Evolutionary conservation across 192 early-diverging fungal species (phyloP).

Genomic region (Blastocladiella britannica): DNA sequence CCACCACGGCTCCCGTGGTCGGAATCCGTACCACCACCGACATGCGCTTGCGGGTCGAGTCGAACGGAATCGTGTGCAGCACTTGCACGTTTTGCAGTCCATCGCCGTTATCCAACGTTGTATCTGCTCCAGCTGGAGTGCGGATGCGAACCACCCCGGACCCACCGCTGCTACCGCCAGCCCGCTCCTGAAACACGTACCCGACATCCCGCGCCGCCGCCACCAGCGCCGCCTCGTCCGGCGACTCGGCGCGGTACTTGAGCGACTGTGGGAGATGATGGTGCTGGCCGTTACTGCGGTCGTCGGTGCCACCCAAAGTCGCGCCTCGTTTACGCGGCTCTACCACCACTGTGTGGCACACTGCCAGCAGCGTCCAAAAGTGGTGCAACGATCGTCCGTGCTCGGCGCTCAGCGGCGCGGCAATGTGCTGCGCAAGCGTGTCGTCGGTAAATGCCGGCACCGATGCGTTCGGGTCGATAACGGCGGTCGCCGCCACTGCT

Average conservation of each 20-base stretch:
- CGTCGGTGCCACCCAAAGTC: too few relatives aligned
- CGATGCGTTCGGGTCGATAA: conserved; percentile 13
- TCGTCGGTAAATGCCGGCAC: conserved; percentile 35
- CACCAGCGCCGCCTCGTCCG: conserved; percentile 86
- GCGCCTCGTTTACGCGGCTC: too few relatives aligned
- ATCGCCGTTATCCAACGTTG: not conserved
- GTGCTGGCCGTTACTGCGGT: conserved; percentile 20
- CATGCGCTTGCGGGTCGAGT: conserved; percentile 91
- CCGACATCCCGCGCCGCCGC: conserved; percentile 65
- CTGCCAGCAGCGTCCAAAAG: conserved; percentile 63
- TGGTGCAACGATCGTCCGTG: conserved; percentile 35
- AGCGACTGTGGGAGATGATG: conserved; percentile 18
- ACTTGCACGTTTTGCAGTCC: too few relatives aligned
- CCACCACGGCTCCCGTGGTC: conserved; percentile 50
- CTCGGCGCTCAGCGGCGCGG: conserved; percentile 23
- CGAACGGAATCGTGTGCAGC: conserved; percentile 68
- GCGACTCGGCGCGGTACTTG: conserved; percentile 79
- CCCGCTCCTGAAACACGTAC: conserved; percentile 58
- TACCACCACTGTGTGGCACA: conserved; percentile 82
- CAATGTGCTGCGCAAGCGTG: conserved; percentile 38
- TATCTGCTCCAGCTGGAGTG: not conserved
- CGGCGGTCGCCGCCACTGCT: not conserved
- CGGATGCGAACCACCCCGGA: conserved; percentile 11
- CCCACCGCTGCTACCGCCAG: conserved; percentile 22
- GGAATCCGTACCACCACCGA: conserved; percentile 62